phyloP scores from a whole-genome alignment of 2,329 filamentous ascomycete genomes.

The Blastomyces gilchristii region DNA sequence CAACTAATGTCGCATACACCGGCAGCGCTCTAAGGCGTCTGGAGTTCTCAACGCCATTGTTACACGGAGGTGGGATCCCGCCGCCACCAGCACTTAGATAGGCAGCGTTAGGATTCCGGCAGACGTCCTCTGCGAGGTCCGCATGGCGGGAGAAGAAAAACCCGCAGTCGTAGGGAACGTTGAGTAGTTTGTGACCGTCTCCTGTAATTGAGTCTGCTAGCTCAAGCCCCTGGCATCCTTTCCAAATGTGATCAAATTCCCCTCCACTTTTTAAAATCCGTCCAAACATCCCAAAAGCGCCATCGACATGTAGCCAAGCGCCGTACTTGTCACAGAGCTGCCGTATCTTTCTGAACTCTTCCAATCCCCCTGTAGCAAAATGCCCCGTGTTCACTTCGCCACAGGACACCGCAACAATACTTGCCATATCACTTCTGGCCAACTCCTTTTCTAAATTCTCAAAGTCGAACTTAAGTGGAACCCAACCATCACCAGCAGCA shows the following conservation, averaged over 20 bases:
- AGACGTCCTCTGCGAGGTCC: constrained; percentile 51
- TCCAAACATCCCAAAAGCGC: constrained; percentile 78
- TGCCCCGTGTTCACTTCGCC: constrained; percentile 86
- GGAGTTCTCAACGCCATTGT: constrained; percentile 84
- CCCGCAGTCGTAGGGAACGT: constrained; percentile 88
- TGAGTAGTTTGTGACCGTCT: constrained; percentile 85
- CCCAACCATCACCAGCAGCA: constrained; percentile 26
- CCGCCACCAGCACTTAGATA: constrained; percentile 50
- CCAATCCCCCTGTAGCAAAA: constrained; percentile 53
- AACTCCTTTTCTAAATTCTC: constrained; percentile 53
- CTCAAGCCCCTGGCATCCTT: constrained; percentile 54
- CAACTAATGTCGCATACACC: constrained; percentile 67
- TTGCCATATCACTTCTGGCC: constrained; percentile 45
- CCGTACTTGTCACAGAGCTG: constrained; percentile 59
- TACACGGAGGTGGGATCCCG: constrained; percentile 65
- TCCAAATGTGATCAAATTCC: constrained; percentile 42
- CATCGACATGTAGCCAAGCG: constrained; percentile 85
- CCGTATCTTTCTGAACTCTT: constrained; percentile 54
- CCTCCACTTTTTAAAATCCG: constrained; percentile 48
- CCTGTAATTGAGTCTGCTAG: constrained; percentile 78
- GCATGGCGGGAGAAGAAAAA: constrained; percentile 70
- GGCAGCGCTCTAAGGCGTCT: constrained; percentile 84
- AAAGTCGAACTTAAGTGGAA: constrained; percentile 61
- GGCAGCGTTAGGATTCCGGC: constrained; percentile 74
- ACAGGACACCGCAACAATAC: constrained; percentile 69